Percentiles rank a stretch among this genome's conserved stretches.
phyloP scores from a whole-genome alignment of 2,329 filamentous ascomycete genomes.

The Paecilomyces dactylethromorphus region DNA sequence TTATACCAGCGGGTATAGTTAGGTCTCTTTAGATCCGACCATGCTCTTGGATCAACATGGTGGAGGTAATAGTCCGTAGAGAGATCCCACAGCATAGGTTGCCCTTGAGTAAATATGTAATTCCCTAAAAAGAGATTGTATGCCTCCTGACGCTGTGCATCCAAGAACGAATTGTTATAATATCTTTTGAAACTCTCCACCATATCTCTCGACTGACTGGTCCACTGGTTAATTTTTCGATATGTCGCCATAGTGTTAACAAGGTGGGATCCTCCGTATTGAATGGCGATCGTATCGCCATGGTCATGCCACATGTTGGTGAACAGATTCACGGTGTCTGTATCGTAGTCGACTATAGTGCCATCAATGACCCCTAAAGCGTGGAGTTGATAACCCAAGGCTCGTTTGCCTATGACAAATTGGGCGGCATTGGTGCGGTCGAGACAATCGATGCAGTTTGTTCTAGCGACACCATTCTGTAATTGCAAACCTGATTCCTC shows the following conservation, averaged over 20 bases:
- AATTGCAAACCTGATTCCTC: constrained; percentile 59
- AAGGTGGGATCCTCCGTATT: constrained; percentile 94
- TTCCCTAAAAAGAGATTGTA: constrained; percentile 97
- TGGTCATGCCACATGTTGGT: constrained; percentile 99
- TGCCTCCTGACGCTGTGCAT: constrained; percentile 94
- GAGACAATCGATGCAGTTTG: constrained; percentile 96
- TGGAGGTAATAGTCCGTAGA: constrained; percentile 94
- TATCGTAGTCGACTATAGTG: constrained; percentile 81
- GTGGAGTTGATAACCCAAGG: constrained; percentile 84
- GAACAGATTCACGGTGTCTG: constrained; percentile 90
- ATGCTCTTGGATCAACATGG: constrained; percentile 72
- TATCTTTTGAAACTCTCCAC: constrained; percentile 98
- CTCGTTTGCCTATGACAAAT: constrained; percentile 93
- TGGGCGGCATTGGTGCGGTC: constrained; percentile 97
- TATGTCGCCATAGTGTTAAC: constrained; percentile 99
- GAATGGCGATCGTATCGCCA: constrained; percentile 93
- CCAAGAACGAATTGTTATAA: constrained; percentile 97
- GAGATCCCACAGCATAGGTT: constrained; percentile 96
- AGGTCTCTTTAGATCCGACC: constrained; percentile 55
- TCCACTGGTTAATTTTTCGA: constrained; percentile 98
- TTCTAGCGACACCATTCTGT: constrained; percentile 88
- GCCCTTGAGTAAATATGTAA: constrained; percentile 78
- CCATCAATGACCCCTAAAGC: constrained; percentile 80
- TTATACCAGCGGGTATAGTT: constrained; percentile 91
- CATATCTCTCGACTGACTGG: constrained; percentile 95